Evolutionary conservation across 768 basidiomycete genomes (phyloP), one percentile per base, ranked within the genome.

Genomic region (Leccinum arenicola): DNA sequence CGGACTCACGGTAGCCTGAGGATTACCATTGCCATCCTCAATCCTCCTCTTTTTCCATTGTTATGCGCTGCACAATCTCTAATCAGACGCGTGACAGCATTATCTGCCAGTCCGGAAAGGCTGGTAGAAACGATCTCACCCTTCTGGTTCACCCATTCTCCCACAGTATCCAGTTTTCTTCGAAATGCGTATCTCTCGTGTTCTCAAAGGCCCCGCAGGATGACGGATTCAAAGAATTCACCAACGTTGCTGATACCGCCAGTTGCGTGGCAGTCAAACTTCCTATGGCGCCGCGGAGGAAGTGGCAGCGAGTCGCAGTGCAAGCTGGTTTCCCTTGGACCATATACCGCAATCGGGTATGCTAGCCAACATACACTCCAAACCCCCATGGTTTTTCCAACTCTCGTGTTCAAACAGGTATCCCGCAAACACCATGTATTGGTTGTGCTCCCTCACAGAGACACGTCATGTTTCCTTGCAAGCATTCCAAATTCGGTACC

Each of bases 401-500:
- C 55, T 29, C 12, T 0, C 31, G 12, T 54, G 35, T 56, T 33
- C 6, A 14, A 55, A n/a, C 59, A 88, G 87, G 64, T 81, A 7
- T 75, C 79, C 9, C 73, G 73, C 55, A 76, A 73, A 50, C 76
- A 78, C 50, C 74, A 78, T 56, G 75, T 73, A 56, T 62, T 93
- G 15, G 64, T 85, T 5, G 76, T 93, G 21, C 69, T 93, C 33
- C 82, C 83, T n/a, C 78, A 74, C 48, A 78, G 92, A 57, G 76
- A 84, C 56, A 68, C 85, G 54, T 75, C 81, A 6, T 80, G 82
- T 2, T 94, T 83, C 64, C 68, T 86, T 54, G 75, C 80, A 11
- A 73, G 82, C 33, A 76, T 96, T 50, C 87, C 92, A 3, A 87
- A 94, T 70, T 68, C 74, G 3, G 74, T 83, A 0, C 80, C 87